Percentiles rank a stretch among this genome's conserved stretches.
phyloP scores from a whole-genome alignment of 495 filamentous ascomycete species.

The Hypoxylon subgilvum region DNA sequence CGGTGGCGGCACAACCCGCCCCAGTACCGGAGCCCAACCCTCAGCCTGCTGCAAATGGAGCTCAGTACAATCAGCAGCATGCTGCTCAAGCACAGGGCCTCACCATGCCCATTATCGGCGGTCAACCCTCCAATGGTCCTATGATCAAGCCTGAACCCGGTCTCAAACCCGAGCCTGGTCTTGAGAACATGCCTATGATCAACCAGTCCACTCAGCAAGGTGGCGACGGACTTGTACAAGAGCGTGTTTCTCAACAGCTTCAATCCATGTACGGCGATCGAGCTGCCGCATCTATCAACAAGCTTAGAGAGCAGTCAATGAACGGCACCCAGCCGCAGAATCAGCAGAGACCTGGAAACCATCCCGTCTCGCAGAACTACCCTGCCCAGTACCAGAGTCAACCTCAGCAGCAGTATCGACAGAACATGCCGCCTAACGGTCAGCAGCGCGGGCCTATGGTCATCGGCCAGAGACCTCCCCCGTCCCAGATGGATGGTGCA shows the following conservation, averaged over 20 bases:
- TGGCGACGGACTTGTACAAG: constrained; percentile 66
- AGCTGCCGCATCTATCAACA: constrained; percentile 72
- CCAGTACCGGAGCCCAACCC: constrained; percentile 44
- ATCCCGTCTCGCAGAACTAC: constrained; percentile 40
- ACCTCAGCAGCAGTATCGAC: constrained; percentile 57
- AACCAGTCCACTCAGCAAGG: constrained; percentile 48
- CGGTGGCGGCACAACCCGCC: constrained; percentile 24
- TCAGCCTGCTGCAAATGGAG: constrained; percentile 32
- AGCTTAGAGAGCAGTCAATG: constrained; percentile 60
- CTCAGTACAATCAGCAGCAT: constrained; percentile 47
- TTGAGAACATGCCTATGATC: constrained; percentile 33
- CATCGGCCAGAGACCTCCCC: constrained; percentile 49
- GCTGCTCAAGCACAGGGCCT: constrained; percentile 42
- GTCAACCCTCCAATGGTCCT: constrained; percentile 48
- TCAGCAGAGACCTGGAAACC: constrained; percentile 35
- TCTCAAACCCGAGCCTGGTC: constrained; percentile 46
- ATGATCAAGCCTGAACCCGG: constrained; percentile 74
- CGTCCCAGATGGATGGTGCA: constrained; percentile 76
- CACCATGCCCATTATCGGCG: constrained; percentile 48
- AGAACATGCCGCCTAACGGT: constrained; percentile 42
- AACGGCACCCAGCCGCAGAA: constrained; percentile 30
- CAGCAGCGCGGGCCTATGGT: constrained; percentile 48
- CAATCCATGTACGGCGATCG: constrained; percentile 73
- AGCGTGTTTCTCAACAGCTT: constrained; percentile 53
- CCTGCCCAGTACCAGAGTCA: constrained; percentile 46